These are phyloP conservation scores for Phytophthora citrophthora DNA, from an alignment of 352 stramenopile genomes.

Conservation along the genomic window DNA sequence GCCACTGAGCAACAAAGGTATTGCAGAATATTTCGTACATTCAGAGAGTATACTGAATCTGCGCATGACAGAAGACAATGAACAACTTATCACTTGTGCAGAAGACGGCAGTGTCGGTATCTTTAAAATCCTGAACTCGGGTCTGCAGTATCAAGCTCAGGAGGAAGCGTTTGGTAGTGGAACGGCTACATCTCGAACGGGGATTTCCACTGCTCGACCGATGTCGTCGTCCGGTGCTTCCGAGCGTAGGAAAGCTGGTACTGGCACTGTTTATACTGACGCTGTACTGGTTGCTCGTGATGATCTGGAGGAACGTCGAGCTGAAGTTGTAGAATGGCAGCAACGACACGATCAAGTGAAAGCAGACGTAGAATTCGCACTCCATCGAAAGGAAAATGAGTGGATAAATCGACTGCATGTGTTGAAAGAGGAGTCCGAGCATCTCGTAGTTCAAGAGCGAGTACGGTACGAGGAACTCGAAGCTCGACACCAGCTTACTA, in stretches of 20 bases:
- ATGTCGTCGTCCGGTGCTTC: conserved; percentile 23
- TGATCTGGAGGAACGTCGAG: conserved; percentile 75
- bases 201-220: conserved; percentile 19
- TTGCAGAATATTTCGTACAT: conserved; percentile 62
- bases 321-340: conserved; percentile 58
- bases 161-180: conserved; percentile 2
- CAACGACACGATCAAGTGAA: conserved; percentile 83
- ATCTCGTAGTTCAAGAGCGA: conserved; percentile 77
- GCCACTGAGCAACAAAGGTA: conserved; percentile 52
- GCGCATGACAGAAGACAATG: conserved; percentile 76
- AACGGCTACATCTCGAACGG: conserved; percentile 7
- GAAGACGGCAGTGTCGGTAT: conserved; percentile 73
- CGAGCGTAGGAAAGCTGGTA: conserved; percentile 23
- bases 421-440: conserved; percentile 82
- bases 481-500: conserved; percentile 64
- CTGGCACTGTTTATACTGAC: conserved; percentile 39
- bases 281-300: conserved; percentile 75
- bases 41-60: conserved; percentile 69
- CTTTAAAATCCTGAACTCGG: conserved; percentile 50
- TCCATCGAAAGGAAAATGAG: conserved; percentile 88
- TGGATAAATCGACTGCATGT: conserved; percentile 85
- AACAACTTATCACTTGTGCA: conserved; percentile 55
- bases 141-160: conserved; percentile 11
- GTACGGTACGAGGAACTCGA: conserved; percentile 85
- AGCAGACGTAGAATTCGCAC: conserved; percentile 81